A percentile compares a stretch with the other conserved stretches of the same genome.
Conservation (phyloP, 345 rosid genomes). For the Luvunga scandens region DNA sequence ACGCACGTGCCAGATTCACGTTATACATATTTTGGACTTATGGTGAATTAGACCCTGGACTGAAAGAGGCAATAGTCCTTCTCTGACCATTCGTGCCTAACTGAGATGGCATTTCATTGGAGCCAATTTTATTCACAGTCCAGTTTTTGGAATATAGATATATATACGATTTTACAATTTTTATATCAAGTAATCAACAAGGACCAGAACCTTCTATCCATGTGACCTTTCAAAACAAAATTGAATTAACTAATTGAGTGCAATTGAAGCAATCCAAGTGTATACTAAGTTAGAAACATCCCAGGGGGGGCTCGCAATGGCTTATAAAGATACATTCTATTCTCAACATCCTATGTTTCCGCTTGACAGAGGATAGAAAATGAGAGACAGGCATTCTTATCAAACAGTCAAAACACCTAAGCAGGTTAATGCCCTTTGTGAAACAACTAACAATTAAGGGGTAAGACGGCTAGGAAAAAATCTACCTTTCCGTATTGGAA, state of each 20-base stretch:
- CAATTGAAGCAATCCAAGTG: neutral
- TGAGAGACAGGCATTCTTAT: too few relatives aligned
- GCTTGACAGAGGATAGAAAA: too few relatives aligned
- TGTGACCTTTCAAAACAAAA: too few relatives aligned
- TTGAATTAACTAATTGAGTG: too few relatives aligned
- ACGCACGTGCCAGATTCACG: too few relatives aligned
- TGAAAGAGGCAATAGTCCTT: neutral
- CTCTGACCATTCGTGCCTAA: neutral
- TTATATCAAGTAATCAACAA: neutral
- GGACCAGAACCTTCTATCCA: neutral
- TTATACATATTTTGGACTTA: too few relatives aligned
- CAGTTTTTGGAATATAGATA: conserved; percentile 9
- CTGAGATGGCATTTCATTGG: conserved; percentile 6
- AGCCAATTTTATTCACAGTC: neutral
- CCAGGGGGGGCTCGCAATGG: neutral
- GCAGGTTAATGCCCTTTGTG: neutral
- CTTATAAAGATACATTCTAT: conserved; percentile 3
- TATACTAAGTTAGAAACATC: neutral
- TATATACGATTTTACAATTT: too few relatives aligned
- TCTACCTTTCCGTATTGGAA: neutral
- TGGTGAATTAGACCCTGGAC: too few relatives aligned
- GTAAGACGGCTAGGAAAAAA: neutral
- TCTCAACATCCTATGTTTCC: conserved; percentile 2
- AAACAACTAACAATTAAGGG: neutral
- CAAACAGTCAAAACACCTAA: too few relatives aligned